Base-by-base conservation (phyloP, 371 early-diverging fungal genomes). In the Umbelopsis sp. region DNA sequence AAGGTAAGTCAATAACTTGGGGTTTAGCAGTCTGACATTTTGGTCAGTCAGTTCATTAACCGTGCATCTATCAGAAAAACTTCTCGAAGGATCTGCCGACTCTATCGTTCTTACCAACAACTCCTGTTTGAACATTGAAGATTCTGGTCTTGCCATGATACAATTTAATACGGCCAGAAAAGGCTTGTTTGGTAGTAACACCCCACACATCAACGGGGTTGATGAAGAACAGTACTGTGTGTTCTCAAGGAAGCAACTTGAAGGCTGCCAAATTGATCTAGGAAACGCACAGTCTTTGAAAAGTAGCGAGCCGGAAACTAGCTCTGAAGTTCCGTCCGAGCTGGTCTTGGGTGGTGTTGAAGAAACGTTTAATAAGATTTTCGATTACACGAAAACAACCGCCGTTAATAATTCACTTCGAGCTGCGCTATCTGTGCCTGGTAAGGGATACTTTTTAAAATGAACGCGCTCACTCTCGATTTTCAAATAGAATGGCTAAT, bases 341-440 rank as follows among this genome's bases (percentile, higher is more conserved):
- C 12, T 45, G 25, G 70, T 66, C 3, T 45, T 88, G 69, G 88
- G 88, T 50, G 88, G 88, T 44, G 80, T 88, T 0, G 72, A 81
- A 8, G 77, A 77, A 32, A 70, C 77, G 1, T 74, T 78, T 50
- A 65, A 77, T 12, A 83, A 78, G 37, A 76, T 87, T 14, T 77
- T 80, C 22, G 80, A 81, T n/a, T 87, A 88, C 51, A 77, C 87
- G 8, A 63, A 80, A 35, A 84, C 86, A 10, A 81, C 84, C 65
- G 72, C 88, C 14, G 83, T 85, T 18, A 79, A 84, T 62, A 71
- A 77, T 7, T 76, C 81, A 16, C 68, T 89, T 14, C 82, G 85
- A 11, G 73, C 73, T 62, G 75, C 80, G 1, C 70, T 89, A n/a
- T 38, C 77, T 8, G 84, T 89, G 8, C 85, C 88, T 44, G 78